Evolutionary conservation across 192 early-diverging fungal genomes (phyloP).

Genomic region (Rhizoclosmatium globosum): DNA sequence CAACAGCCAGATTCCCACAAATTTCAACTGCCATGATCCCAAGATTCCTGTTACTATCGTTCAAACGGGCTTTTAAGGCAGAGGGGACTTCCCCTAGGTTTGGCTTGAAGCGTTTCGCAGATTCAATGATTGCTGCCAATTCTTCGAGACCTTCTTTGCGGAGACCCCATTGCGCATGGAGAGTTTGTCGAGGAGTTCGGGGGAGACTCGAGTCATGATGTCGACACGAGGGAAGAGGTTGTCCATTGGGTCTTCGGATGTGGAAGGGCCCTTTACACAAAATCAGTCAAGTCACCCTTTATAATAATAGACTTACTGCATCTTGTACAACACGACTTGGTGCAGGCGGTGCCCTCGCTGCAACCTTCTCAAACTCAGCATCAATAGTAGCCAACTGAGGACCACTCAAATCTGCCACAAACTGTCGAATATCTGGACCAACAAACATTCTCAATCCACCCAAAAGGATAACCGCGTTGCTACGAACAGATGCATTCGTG

Average conservation of each 20-base stretch:
- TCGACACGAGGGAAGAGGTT: constrained; percentile 91
- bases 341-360: constrained; percentile 67
- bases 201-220: constrained; percentile 68
- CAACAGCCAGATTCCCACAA: constrained; percentile 73
- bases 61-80: constrained; percentile 83
- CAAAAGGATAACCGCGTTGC: constrained; percentile 80
- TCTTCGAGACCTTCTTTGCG: constrained; percentile 92
- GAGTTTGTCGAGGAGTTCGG: constrained; percentile 69
- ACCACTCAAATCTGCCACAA: constrained; percentile 89
- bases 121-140: constrained; percentile 75
- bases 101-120: constrained; percentile 81
- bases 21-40: constrained; percentile 84
- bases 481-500: constrained; percentile 83
- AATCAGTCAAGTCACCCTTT: background rate
- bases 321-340: constrained; percentile 57
- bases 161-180: constrained; percentile 91
- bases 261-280: constrained; percentile 8
- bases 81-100: constrained; percentile 78
- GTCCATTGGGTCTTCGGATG: constrained; percentile 71
- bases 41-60: constrained; percentile 93
- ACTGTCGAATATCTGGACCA: constrained; percentile 83
- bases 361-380: constrained; percentile 92
- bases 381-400: constrained; percentile 85
- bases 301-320: constrained; percentile 6
- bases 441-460: constrained; percentile 83